A percentile compares a stretch with the other conserved stretches of the same genome.
Conservation (phyloP, 106 monocot genomes). For the Cymbidium sinense region DNA sequence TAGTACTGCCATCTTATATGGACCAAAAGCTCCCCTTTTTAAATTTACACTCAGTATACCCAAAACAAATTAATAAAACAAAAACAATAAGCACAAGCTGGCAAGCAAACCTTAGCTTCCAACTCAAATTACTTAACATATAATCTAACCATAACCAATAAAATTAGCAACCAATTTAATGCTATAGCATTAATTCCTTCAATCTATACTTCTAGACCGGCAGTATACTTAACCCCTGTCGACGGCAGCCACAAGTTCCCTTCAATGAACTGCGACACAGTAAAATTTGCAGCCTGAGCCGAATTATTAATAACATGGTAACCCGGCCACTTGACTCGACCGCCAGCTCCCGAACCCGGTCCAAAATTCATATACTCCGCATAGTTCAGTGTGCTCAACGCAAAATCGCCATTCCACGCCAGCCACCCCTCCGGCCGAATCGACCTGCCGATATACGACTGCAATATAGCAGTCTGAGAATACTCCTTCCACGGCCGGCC, state of each 20-base stretch:
- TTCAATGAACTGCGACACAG: conserved; percentile 62
- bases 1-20: no score
- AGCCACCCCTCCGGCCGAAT: conserved; percentile 59
- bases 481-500: conserved; percentile 84
- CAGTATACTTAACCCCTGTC: conserved; percentile 53
- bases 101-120: no score
- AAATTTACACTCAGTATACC: no score
- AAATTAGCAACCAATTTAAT: neutral
- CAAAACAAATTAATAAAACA: no score
- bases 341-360: conserved; percentile 33
- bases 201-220: conserved; percentile 24
- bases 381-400: conserved; percentile 56
- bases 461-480: conserved; percentile 63
- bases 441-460: conserved; percentile 37
- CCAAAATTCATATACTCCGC: conserved; percentile 70
- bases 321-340: conserved; percentile 64
- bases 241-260: conserved; percentile 64
- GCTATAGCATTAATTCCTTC: neutral
- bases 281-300: conserved; percentile 32
- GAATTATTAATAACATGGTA: conserved; percentile 26
- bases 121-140: neutral
- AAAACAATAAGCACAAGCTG: no score
- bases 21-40: no score
- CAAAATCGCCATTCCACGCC: conserved; percentile 57
- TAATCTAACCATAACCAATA: neutral